A percentile compares a stretch with the other conserved stretches of the same genome.
phyloP scores from a whole-genome alignment of 495 filamentous ascomycete species.

The Filosporella fistucella region DNA sequence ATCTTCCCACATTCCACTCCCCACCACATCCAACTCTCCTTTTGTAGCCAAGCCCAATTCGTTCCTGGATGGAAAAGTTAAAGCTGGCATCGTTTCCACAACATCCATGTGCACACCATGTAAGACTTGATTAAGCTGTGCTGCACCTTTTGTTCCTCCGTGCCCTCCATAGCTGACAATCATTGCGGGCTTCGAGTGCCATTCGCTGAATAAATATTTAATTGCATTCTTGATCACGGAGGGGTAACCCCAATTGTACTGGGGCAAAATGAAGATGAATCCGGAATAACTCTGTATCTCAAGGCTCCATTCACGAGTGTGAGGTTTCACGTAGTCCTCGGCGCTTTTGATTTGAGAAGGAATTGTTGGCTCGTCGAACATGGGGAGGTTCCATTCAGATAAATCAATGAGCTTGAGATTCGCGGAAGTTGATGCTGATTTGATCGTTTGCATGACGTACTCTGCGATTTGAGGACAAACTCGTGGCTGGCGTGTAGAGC shows the following conservation, averaged over 20 bases:
- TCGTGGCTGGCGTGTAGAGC: too few species aligned
- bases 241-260: conserved; percentile 51
- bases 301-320: conserved; percentile 45
- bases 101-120: conserved; percentile 23
- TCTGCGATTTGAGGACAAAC: too few species aligned
- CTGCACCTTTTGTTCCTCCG: conserved; percentile 41
- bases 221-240: conserved; percentile 59
- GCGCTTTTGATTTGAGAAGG: conserved; percentile 40
- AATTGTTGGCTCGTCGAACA: conserved; percentile 50
- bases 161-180: conserved; percentile 52
- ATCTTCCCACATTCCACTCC: too few species aligned
- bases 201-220: conserved; percentile 56
- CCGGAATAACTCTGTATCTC: conserved; percentile 41
- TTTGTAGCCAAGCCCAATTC: too few species aligned
- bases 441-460: too few species aligned
- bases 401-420: too few species aligned
- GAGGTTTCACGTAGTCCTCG: conserved; percentile 38
- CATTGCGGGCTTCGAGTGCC: conserved; percentile 52
- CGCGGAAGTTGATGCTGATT: too few species aligned
- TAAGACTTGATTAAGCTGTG: conserved; percentile 30
- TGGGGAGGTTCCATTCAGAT: conserved; percentile 44
- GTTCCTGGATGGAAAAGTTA: conserved; percentile 24
- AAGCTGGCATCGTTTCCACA: conserved; percentile 7
- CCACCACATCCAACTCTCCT: too few species aligned
- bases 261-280: conserved; percentile 54